Evolutionary conservation across 2,329 filamentous ascomycete genomes (phyloP), one percentile per base, ranked within the genome.

Genomic region (Colletotrichum cuscutae): DNA sequence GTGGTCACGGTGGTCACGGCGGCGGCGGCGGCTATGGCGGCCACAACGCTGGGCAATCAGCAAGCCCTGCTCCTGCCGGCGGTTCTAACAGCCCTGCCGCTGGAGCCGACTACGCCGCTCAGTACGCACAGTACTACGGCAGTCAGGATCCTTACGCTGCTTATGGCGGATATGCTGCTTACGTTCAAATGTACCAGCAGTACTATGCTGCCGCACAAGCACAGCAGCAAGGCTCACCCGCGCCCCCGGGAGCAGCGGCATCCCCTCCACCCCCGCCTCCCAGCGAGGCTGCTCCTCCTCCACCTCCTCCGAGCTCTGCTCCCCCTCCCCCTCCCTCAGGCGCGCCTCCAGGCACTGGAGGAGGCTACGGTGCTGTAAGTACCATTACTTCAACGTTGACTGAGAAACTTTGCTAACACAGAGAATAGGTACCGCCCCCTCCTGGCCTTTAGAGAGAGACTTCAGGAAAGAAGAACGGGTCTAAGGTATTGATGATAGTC

Each of bases 141-240:
- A 87, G 87, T 67, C 86, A 89, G 75, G 95, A 98, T 79, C 96
- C 95, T 0, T 98, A 98, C 81, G 95, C 95, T 54, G 91, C 94
- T 9, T 98, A 97, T 77, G 96, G 96, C 74, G 96, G 96, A 67
- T 98, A 97, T 82, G 89, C 92, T 77, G 93, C 93, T 84, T 92
- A 92, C 76, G 85, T 89, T 75, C 92, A 93, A 77, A 92, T 93
- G 82, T 95, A 95, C 77, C 91, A 94, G 79, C 91, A 94, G 77
- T 93, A 93, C 77, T 90, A 90, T 76, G 88, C 88, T 22, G 86
- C 86, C 64, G 85, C 85, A 15, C 88, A 89, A 77, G 83, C 86
- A 73, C 84, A 87, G 65, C 83, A 86, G 75, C 82, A 84, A 77
- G 82, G 81, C 35, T 79, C 82, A 24, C 84, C 86, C 67, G 79